Base-by-base conservation (phyloP, 495 filamentous ascomycete genomes). In the Pyrenula massariospora region DNA sequence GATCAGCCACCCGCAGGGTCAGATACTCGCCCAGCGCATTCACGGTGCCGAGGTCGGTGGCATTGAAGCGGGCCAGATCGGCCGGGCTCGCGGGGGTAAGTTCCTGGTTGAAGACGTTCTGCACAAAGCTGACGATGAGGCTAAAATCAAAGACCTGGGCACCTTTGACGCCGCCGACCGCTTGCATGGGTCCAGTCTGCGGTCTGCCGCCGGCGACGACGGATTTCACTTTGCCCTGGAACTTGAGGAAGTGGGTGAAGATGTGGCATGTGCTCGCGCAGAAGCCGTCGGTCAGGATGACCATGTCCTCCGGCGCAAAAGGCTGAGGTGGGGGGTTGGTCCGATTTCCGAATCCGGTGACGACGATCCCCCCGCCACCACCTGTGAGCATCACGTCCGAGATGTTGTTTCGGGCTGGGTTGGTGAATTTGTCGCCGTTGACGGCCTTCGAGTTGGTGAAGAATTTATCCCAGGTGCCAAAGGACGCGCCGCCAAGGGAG, bases 141-240 rank as follows among this genome's bases (percentile, higher is more conserved):
- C 5, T 15, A 15, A 42, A 42, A 42, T 57, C 42, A 20, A 42
- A 53, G n/a, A 49, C 57, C 47, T 66, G 64, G 51, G 69, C 68
- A n/a, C 84, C 83, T 63, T 84, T 83, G 0, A 78, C 75, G 22
- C 78, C 78, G 10, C 83, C 84, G 11, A 85, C 72, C 12, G 74
- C 80, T 68, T 86, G 84, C 68, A 88, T 88, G 3, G 76, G 72
- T n/a, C 67, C 69, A 2, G 67, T 60, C 53, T 70, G 66, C 5
- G 82, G 78, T 20, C 84, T 76, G n/a, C 84, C 84, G n/a, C 84
- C 84, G 25, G 86, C 67, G 1, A 76, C 76, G 50, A 87, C 75
- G 25, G 77, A 78, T 60, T 79, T 80, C 1, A 88, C 78, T 24
- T 73, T 73, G n/a, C 70, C 81, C 60, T 78, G 72, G 56, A 75